Base-by-base conservation (phyloP, 495 filamentous ascomycete species). In the Lepidopterella palustris region DNA sequence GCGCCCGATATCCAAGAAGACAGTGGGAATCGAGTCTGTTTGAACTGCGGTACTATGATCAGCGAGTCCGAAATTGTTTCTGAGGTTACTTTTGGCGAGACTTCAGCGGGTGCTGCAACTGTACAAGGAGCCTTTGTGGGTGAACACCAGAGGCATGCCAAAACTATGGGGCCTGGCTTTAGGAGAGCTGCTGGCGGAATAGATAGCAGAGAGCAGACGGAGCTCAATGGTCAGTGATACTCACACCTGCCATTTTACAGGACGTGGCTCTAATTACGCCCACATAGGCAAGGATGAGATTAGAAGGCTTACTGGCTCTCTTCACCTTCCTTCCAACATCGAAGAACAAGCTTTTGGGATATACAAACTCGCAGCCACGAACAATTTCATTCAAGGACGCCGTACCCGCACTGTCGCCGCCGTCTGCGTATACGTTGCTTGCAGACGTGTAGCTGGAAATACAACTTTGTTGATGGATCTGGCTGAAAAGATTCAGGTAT, bases 391-490 rank as follows among this genome's bases (percentile, higher is more conserved):
- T 28, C 87, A 92, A 72, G 93, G 93, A 66, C 89, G 93, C 50
- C 83, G 85, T n/a, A 88, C 86, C 32, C 83, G 83, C 55, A 88
- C 84, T 23, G 91, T 97, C 6, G 85, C 86, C 31, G 90, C 90
- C 10, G 85, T 92, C 35, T 89, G 87, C 71, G 78, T 98, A 24
- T 98, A 97, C 65, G 85, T 88, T 56, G 88, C 88, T 24, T 95
- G 89, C 73, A 84, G 93, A 40, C 77, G 79, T 56, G 74, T 83
- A 45, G 71, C 78, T 68, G 72, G 81, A 15, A 86, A 86, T 56
- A 79, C 75, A 0, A 70, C 78, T 53, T 90, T 98, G 87, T 79
- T 98, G 15, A 97, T 98, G 69, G 93, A 98, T 75, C 87, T 98
- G 64, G 88, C 95, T 9, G 95, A 97, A 66, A 79, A 88, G 47